A percentile compares a stretch with the other conserved stretches of the same genome.
Conservation (phyloP, 1,284 basidiomycete species). For the Kwoniella shivajii region DNA sequence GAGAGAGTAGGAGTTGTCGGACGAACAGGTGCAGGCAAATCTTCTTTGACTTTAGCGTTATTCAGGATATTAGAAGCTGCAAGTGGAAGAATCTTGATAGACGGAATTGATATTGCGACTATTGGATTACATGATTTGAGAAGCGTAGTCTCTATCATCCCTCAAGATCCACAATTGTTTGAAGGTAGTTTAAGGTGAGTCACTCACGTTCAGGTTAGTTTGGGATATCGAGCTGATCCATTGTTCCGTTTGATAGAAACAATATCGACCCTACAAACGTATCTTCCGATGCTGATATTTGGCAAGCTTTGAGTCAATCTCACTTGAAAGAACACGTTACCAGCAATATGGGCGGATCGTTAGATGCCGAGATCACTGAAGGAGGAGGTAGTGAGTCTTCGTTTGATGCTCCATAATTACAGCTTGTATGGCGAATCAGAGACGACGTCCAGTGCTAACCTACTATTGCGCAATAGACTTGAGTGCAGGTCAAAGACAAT, state of each 20-base stretch:
- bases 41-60: constrained; percentile 64
- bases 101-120: constrained; percentile 78
- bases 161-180: constrained; percentile 79
- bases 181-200: constrained; percentile 81
- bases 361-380: constrained; percentile 77
- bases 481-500: constrained; percentile 79
- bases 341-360: constrained; percentile 66
- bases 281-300: constrained; percentile 75
- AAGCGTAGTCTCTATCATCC: constrained; percentile 78
- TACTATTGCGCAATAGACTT: constrained; percentile 62
- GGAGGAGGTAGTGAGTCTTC: constrained; percentile 64
- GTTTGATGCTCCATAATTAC: neutral
- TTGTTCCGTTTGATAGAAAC: constrained; percentile 18
- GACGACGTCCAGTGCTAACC: neutral
- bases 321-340: constrained; percentile 62
- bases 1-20: constrained; percentile 86
- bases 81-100: constrained; percentile 76
- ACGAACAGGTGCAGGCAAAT: constrained; percentile 91
- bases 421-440: neutral
- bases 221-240: neutral
- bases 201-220: constrained; percentile 41
- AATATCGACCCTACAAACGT: constrained; percentile 54
- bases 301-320: constrained; percentile 75
- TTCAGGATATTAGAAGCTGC: constrained; percentile 74
- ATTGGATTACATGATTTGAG: constrained; percentile 76